These are phyloP conservation scores for Suillus subalutaceus DNA, from an alignment of 768 basidiomycete genomes.

Conservation along the genomic window DNA sequence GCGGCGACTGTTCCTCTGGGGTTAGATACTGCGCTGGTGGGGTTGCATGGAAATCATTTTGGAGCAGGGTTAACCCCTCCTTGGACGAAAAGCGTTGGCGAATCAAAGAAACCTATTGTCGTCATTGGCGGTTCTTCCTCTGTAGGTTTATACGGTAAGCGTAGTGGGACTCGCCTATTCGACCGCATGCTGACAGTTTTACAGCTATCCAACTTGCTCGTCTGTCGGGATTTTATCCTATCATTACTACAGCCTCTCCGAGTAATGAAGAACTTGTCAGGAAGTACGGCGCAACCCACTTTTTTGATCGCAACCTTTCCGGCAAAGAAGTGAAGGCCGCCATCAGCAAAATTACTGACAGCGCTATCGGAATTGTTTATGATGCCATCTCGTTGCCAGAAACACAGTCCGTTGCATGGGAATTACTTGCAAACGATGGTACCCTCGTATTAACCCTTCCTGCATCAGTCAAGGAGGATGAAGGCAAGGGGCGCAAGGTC, in stretches of 20 bases:
- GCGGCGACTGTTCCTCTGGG: conserved; percentile 51
- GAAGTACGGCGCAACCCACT: conserved; percentile 41
- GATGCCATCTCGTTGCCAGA: conserved; percentile 37
- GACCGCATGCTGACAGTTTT: not conserved
- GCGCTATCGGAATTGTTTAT: conserved; percentile 25
- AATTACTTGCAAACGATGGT: conserved; percentile 38
- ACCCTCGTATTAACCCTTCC: conserved; percentile 32
- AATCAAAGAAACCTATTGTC: conserved; percentile 46
- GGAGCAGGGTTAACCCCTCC: conserved; percentile 45
- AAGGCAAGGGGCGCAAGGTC: conserved; percentile 22
- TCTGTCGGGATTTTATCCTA: conserved; percentile 43
- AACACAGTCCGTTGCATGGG: conserved; percentile 39
- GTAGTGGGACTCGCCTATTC: conserved; percentile 12
- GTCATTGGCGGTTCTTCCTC: conserved; percentile 51
- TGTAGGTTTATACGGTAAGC: conserved; percentile 48
- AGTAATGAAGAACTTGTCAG: conserved; percentile 34
- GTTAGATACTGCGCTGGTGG: conserved; percentile 48
- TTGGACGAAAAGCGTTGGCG: conserved; percentile 34
- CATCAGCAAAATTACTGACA: conserved; percentile 31
- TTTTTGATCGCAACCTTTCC: conserved; percentile 37
- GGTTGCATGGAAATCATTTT: conserved; percentile 44
- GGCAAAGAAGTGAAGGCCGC: conserved; percentile 20
- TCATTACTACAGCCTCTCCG: conserved; percentile 43
- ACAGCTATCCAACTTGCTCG: conserved; percentile 44
- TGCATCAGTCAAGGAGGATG: conserved; percentile 26